These are phyloP conservation scores for Claviceps spartinae DNA, from an alignment of 2,329 filamentous ascomycete genomes.

Conservation along the genomic window DNA sequence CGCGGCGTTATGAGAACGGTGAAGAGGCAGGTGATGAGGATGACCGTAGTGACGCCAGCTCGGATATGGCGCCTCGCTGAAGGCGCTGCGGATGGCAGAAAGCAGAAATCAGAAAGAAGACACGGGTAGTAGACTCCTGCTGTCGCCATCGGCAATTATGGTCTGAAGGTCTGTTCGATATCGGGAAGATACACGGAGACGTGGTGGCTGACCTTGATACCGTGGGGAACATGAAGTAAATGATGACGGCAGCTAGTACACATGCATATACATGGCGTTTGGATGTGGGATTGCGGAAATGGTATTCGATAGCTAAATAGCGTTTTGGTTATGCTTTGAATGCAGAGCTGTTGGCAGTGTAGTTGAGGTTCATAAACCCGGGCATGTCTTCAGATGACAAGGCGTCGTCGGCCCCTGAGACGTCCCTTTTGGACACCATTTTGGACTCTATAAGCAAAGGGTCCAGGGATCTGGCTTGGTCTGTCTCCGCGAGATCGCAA, in stretches of 20 bases:
- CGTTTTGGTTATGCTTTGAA: neutral
- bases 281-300: neutral
- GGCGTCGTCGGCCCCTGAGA: too few species aligned
- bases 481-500: too few species aligned
- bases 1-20: conserved; percentile 9
- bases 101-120: neutral
- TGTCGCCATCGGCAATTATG: too few species aligned
- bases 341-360: neutral
- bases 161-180: too few species aligned
- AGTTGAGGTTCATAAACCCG: neutral
- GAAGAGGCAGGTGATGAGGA: conserved; percentile 13
- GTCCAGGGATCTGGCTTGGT: too few species aligned
- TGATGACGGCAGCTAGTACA: neutral
- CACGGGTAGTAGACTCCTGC: too few species aligned
- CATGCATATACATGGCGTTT: conserved; percentile 1
- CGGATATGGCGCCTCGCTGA: conserved; percentile 4
- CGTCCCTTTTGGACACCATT: too few species aligned
- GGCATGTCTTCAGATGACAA: neutral
- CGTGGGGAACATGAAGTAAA: neutral
- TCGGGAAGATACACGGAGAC: neutral
- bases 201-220: neutral
- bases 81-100: neutral
- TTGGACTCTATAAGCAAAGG: too few species aligned
- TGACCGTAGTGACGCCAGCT: conserved; percentile 5
- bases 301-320: neutral